Evolutionary conservation across 2,329 filamentous ascomycete genomes (phyloP).

Genomic region (Penicillium sp.): DNA sequence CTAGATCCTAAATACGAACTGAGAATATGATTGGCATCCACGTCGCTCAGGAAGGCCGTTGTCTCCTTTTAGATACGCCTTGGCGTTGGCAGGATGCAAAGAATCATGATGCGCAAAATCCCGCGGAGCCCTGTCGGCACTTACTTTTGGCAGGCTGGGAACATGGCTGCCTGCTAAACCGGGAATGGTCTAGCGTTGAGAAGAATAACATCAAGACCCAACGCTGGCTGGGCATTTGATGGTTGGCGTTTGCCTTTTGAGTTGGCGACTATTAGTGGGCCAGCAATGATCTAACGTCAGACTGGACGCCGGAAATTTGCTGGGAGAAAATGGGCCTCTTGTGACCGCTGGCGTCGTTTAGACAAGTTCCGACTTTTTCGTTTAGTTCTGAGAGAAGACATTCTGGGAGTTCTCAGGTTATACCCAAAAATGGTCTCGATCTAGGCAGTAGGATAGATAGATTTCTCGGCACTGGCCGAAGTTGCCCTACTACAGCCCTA

Average conservation of each 20-base stretch:
- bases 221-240: neutral
- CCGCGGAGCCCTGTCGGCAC: constrained; percentile 23
- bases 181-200: constrained; percentile 10
- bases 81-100: neutral
- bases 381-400: neutral
- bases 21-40: neutral
- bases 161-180: constrained; percentile 16
- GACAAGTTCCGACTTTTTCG: neutral
- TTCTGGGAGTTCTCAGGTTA: neutral
- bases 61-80: neutral
- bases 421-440: neutral
- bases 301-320: neutral
- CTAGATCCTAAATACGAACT: neutral
- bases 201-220: neutral
- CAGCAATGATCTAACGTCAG: neutral
- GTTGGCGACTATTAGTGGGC: neutral
- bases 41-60: neutral
- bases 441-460: neutral
- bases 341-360: neutral
- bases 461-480: neutral
- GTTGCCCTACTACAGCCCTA: neutral
- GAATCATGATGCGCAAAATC: neutral
- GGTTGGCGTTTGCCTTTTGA: neutral
- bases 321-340: neutral
- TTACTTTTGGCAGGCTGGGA: constrained; percentile 19